phyloP scores from a whole-genome alignment of 1,284 basidiomycete genomes.

The Golubevia sp. region DNA sequence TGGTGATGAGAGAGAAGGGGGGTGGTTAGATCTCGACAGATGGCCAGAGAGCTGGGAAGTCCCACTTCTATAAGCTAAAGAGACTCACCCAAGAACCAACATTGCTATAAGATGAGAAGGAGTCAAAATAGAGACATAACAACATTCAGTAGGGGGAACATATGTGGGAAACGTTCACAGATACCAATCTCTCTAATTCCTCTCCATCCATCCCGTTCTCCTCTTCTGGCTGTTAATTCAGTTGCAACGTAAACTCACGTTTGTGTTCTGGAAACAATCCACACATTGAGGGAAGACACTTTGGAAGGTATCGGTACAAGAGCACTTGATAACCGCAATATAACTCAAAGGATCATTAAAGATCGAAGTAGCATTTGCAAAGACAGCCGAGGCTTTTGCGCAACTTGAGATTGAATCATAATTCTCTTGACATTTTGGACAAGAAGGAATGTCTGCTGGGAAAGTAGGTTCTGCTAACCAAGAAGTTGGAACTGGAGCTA shows the following conservation, averaged over 20 bases:
- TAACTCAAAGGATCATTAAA: conserved; percentile 40
- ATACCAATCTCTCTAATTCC: no score
- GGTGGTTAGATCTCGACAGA: not conserved
- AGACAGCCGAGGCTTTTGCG: conserved; percentile 32
- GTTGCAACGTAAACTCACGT: no score
- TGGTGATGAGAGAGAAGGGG: conserved; percentile 7
- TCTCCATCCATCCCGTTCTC: no score
- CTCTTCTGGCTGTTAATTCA: no score
- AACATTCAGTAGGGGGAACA: no score
- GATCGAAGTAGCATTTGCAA: conserved; percentile 34
- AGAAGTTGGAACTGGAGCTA: conserved; percentile 25
- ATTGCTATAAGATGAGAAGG: no score
- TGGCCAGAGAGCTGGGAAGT: no score
- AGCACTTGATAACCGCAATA: conserved; percentile 68
- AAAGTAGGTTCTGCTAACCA: conserved; percentile 29
- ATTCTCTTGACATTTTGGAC: conserved; percentile 33
- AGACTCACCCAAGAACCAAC: no score
- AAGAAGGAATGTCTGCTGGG: conserved; percentile 31
- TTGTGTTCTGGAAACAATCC: conserved; percentile 65
- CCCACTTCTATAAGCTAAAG: no score
- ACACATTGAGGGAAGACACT: conserved; percentile 73
- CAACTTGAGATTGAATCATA: conserved; percentile 36
- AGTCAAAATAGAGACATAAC: no score
- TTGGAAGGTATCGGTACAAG: conserved; percentile 72
- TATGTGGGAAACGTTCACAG: no score